phyloP scores from a whole-genome alignment of 108 stramenopile species.

The Cyclotella cryptica region DNA sequence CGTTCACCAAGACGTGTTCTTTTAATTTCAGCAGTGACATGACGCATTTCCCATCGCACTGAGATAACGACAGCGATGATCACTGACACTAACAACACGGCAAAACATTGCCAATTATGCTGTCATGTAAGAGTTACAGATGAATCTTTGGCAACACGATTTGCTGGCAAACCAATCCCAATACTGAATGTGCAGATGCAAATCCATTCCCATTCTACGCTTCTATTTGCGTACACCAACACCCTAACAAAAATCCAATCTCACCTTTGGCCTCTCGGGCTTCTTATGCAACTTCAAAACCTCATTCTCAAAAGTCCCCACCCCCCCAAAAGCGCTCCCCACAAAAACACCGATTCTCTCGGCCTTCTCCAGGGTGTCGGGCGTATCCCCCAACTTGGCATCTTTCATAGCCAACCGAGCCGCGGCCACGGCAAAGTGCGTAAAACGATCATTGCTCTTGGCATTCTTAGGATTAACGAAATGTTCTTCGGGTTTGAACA shows the following conservation, averaged over 20 bases:
- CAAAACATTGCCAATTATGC: too few species aligned
- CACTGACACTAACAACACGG: too few species aligned
- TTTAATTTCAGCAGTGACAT: too few species aligned
- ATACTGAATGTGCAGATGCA: too few species aligned
- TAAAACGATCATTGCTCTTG: slow-evolving; percentile 93
- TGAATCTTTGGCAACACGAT: too few species aligned
- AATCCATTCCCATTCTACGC: too few species aligned
- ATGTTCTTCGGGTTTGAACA: slow-evolving; percentile 88
- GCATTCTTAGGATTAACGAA: slow-evolving; percentile 90
- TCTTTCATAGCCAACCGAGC: slow-evolving; percentile 89
- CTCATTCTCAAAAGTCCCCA: slow-evolving; percentile 94
- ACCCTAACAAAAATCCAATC: background rate
- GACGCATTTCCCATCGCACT: too few species aligned
- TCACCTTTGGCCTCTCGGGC: slow-evolving; percentile 88
- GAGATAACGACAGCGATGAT: too few species aligned
- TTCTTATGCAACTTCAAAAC: slow-evolving; percentile 87
- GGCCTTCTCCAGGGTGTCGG: slow-evolving; percentile 78
- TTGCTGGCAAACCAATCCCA: too few species aligned
- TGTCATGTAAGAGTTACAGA: too few species aligned
- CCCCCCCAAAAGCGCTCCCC: slow-evolving; percentile 95
- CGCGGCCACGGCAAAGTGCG: slow-evolving; percentile 96
- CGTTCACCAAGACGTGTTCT: too few species aligned
- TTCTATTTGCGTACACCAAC: background rate
- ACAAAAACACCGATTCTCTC: slow-evolving; percentile 93
- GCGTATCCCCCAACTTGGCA: slow-evolving; percentile 82